Conservation (phyloP, 2,329 filamentous ascomycete species). For the Aureobasidium sp. region DNA sequence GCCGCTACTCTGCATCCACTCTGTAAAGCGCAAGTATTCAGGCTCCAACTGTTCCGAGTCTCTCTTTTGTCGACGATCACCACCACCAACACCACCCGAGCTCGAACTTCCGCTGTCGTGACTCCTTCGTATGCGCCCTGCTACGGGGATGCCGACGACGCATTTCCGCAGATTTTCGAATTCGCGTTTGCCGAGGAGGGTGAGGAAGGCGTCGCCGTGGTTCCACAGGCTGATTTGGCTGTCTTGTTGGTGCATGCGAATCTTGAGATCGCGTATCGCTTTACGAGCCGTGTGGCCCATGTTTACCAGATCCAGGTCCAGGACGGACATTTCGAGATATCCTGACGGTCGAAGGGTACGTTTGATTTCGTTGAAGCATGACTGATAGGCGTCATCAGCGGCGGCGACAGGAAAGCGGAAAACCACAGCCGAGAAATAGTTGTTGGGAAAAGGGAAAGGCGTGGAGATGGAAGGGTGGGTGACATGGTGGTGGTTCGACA, state of each 20-base stretch:
- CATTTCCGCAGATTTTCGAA: constrained; percentile 69
- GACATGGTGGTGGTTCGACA: constrained; percentile 67
- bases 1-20: background rate
- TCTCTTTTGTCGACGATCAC: background rate
- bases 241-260: constrained; percentile 57
- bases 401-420: constrained; percentile 68
- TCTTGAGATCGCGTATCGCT: constrained; percentile 64
- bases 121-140: constrained; percentile 38
- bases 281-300: constrained; percentile 68
- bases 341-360: constrained; percentile 72
- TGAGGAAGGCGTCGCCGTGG: constrained; percentile 51
- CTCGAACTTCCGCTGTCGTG: constrained; percentile 26
- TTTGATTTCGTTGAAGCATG: constrained; percentile 66
- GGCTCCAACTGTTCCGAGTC: constrained; percentile 1
- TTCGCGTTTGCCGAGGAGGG: constrained; percentile 59
- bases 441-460: constrained; percentile 67
- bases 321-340: constrained; percentile 68
- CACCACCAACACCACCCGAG: constrained; percentile 20
- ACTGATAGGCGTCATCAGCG: constrained; percentile 61
- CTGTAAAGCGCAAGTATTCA: constrained; percentile 2
- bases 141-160: constrained; percentile 70
- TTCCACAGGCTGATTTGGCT: constrained; percentile 53
- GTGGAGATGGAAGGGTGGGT: constrained; percentile 56
- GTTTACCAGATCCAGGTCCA: constrained; percentile 75
- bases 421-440: constrained; percentile 69